Conservation (phyloP, 495 filamentous ascomycete species). For the Bryoglossum gracile region DNA sequence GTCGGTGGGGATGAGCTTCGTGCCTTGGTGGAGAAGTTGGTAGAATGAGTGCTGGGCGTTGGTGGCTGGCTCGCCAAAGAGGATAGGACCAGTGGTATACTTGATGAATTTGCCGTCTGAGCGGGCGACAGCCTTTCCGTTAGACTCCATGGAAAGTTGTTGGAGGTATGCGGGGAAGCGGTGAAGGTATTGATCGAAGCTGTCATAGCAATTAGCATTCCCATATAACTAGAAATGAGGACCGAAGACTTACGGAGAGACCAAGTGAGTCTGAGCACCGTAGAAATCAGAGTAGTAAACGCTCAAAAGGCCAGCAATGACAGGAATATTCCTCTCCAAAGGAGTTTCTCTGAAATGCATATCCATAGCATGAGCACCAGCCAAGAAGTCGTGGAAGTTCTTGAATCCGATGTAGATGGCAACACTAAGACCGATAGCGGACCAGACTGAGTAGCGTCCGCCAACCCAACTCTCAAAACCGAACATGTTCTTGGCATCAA, state of each 20-base stretch:
- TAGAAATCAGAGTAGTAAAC: conserved; percentile 99
- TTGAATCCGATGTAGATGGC: conserved; percentile 92
- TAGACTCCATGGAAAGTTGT: conserved; percentile 99
- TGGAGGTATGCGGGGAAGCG: conserved; percentile 98
- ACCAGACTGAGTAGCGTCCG: conserved; percentile 97
- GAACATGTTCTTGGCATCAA: conserved; percentile 98
- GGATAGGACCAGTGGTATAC: conserved; percentile 90
- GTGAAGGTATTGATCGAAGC: conserved; percentile 97
- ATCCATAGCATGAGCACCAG: conserved; percentile 96
- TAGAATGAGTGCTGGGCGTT: conserved; percentile 99
- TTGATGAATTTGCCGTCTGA: conserved; percentile 76
- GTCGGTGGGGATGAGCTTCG: conserved; percentile 96
- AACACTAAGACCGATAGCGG: conserved; percentile 92
- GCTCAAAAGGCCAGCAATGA: conserved; percentile 83
- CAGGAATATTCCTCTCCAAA: conserved; percentile 89
- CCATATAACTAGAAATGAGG: not conserved
- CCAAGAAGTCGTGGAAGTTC: conserved; percentile 94
- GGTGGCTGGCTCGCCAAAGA: conserved; percentile 97
- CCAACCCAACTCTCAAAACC: conserved; percentile 98
- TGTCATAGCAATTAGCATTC: conserved; percentile 26
- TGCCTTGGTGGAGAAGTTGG: conserved; percentile 97
- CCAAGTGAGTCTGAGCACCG: conserved; percentile 92
- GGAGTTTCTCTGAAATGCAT: conserved; percentile 91
- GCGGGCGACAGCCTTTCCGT: conserved; percentile 95
- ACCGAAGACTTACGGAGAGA: conserved; percentile 61